phyloP scores from a whole-genome alignment of 108 stramenopile genomes.

The Nannochloropsis oceanica region DNA sequence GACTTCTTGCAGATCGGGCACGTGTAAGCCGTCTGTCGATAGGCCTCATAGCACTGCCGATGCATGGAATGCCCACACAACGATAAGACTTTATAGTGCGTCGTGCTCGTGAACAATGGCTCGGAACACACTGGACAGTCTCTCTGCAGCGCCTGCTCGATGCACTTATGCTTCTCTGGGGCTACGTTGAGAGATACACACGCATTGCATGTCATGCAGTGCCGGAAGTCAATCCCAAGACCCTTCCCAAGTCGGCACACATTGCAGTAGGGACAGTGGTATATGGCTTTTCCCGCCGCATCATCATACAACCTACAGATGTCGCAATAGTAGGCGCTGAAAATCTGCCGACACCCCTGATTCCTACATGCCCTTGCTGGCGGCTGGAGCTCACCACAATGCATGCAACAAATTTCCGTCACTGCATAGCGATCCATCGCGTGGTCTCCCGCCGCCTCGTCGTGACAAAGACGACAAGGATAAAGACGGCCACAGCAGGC shows the following conservation, averaged over 20 bases:
- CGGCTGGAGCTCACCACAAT: conserved; percentile 67
- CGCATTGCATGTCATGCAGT: conserved; percentile 96
- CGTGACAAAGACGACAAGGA: conserved; percentile 81
- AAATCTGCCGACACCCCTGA: conserved; percentile 1
- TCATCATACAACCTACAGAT: conserved; percentile 85
- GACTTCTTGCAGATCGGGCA: conserved; percentile 36
- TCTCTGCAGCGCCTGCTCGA: conserved; percentile 74
- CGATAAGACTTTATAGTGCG: conserved; percentile 35
- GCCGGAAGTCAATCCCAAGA: conserved; percentile 79
- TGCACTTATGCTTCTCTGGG: conserved; percentile 65
- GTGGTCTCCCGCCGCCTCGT: conserved; percentile 56
- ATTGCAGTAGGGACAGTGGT: conserved; percentile 91
- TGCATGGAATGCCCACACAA: conserved; percentile 89
- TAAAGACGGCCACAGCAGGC: conserved; percentile 67
- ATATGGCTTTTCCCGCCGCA: conserved; percentile 39
- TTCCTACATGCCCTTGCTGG: conserved; percentile 54
- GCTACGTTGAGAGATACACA: conserved; percentile 53
- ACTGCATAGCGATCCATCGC: conserved; percentile 71
- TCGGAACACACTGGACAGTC: conserved; percentile 83
- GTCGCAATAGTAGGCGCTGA: conserved; percentile 48
- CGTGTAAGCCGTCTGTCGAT: conserved; percentile 3
- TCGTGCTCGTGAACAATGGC: conserved; percentile 63
- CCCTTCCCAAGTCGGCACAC: conserved; percentile 74
- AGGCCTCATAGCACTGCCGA: conserved; percentile 57
- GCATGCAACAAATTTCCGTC: conserved; percentile 73